Evolutionary conservation across 2,329 filamentous ascomycete genomes (phyloP), one percentile per base, ranked within the genome.

Genomic region (Claviceps purpurea): DNA sequence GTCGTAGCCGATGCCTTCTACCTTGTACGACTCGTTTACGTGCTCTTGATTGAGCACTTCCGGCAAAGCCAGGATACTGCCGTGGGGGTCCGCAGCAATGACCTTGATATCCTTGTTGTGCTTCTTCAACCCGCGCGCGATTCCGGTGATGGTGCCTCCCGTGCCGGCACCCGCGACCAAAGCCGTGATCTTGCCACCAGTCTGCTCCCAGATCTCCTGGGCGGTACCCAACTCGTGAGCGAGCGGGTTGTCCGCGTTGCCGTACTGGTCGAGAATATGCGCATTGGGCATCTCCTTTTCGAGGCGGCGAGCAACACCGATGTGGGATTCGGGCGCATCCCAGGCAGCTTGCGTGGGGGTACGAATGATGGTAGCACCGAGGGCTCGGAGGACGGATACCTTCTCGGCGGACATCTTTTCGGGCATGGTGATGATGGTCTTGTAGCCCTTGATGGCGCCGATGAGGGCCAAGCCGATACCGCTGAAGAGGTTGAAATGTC

Each of bases 341-440:
- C 82, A 97, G 43, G 93, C 91, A 40, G 93, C 93, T 69, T 95
- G 89, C 38, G 90, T 98, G 24, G 93, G 93, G 4, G 93, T 98
- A 51, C 93, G 85, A 67, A 98, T 96, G 70, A 98, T 97, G 64
- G 94, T 96, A 43, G 93, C 93, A 57, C 91, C 91, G 50, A 98
- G 79, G 34, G 93, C 91, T 61, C 89, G 87, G 56, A 98, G 78
- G 30, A 98, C 93, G 2, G 91, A 86, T 41, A 98, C 93, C 71
- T 98, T 98, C 71, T 98, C 93, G 47, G 89, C 87, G 1, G 89
- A 96, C 93, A 98, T 98, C 77, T 98, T 98, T 73, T 98, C 93
- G 50, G 93, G 93, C 46, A 98, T 81, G 11, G 93, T 98, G 68
- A 98, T 98, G 71, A 98, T 97, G 42, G 90, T 94, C 71, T 91